phyloP scores from a whole-genome alignment of 768 basidiomycete genomes.

The Saitozyma podzolica region DNA sequence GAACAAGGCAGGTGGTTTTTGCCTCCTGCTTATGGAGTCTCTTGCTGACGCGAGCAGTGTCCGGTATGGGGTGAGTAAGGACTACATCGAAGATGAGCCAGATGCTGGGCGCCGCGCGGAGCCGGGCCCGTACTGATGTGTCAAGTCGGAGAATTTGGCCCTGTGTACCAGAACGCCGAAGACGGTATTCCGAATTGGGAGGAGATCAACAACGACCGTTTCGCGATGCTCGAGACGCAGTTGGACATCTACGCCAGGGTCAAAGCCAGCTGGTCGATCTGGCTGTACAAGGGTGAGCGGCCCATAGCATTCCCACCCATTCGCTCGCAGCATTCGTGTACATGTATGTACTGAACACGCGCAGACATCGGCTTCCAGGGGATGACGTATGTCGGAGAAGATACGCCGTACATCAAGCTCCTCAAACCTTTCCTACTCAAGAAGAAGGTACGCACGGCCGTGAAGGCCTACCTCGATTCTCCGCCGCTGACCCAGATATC shows the following conservation, averaged over 20 bases:
- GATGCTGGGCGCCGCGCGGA: no score
- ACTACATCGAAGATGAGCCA: no score
- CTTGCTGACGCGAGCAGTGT: not conserved
- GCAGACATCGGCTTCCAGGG: constrained; percentile 61
- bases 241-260: constrained; percentile 69
- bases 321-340: not conserved
- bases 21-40: not conserved
- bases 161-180: constrained; percentile 61
- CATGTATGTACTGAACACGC: not conserved
- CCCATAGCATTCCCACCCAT: no score
- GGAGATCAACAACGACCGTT: constrained; percentile 65
- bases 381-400: constrained; percentile 71
- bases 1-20: constrained; percentile 42
- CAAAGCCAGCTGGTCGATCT: constrained; percentile 67
- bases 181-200: constrained; percentile 60
- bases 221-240: constrained; percentile 71
- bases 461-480: no score
- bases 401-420: constrained; percentile 70
- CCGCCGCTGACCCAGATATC: not conserved
- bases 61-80: constrained; percentile 5
- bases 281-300: constrained; percentile 67
- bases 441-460: constrained; percentile 59
- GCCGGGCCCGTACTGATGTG: no score
- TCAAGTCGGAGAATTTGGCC: constrained; percentile 74
- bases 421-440: constrained; percentile 70